These are phyloP conservation scores for Cystobasidium slooffiae DNA, from an alignment of 1,284 basidiomycete species.

Conservation along the genomic window DNA sequence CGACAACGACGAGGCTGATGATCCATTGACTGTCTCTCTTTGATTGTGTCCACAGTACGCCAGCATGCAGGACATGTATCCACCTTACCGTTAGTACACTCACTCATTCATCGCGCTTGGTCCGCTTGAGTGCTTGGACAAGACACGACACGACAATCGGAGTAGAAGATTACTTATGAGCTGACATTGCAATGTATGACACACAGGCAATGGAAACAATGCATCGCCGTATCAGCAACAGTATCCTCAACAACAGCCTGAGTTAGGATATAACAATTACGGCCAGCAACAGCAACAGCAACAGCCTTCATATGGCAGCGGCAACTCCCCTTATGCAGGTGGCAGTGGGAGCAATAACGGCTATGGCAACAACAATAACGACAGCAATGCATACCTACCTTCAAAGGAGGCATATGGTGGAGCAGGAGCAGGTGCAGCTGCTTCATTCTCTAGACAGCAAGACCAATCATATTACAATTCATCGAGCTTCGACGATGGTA, in stretches of 20 bases:
- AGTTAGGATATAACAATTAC: neutral
- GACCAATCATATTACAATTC: conserved; percentile 10
- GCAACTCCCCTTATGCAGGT: conserved; percentile 1
- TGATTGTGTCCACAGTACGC: neutral
- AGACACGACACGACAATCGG: neutral
- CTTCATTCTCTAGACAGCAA: neutral
- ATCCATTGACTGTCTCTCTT: neutral
- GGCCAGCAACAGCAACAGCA: neutral
- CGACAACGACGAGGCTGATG: neutral
- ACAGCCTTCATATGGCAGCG: neutral
- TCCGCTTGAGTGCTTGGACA: neutral
- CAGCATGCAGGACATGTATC: conserved; percentile 18
- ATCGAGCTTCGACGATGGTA: too few relatives aligned
- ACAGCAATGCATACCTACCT: neutral
- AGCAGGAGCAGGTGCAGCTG: neutral
- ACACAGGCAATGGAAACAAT: neutral
- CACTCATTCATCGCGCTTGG: neutral
- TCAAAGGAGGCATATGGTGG: conserved; percentile 17
- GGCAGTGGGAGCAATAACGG: neutral
- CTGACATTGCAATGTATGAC: neutral
- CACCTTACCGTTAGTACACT: conserved; percentile 1
- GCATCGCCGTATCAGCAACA: conserved; percentile 1
- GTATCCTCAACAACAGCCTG: neutral
- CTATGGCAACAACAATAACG: neutral
- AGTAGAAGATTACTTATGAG: too few relatives aligned